phyloP scores from a whole-genome alignment of 2,329 filamentous ascomycete species.

The Penicillium sp. region DNA sequence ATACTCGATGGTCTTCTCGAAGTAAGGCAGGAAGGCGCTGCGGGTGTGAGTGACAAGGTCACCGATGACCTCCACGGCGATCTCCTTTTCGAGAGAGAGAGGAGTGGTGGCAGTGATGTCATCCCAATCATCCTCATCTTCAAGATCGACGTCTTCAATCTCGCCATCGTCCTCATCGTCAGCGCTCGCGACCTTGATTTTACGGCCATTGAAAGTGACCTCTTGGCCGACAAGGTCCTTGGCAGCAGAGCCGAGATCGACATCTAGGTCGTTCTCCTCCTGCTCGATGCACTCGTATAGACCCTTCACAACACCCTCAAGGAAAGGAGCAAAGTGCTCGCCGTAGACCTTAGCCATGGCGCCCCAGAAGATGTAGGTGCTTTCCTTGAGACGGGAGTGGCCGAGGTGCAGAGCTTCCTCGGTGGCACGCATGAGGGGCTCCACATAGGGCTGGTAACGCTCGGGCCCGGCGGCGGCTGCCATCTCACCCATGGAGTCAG shows the following conservation, averaged over 20 bases:
- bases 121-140: slow-evolving; percentile 80
- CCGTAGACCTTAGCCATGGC: slow-evolving; percentile 91
- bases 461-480: slow-evolving; percentile 80
- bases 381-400: slow-evolving; percentile 88
- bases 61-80: slow-evolving; percentile 89
- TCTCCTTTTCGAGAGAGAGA: slow-evolving; percentile 92
- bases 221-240: slow-evolving; percentile 71
- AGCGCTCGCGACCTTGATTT: slow-evolving; percentile 71
- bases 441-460: slow-evolving; percentile 85
- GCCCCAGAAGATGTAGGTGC: slow-evolving; percentile 95
- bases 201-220: slow-evolving; percentile 75
- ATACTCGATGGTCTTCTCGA: slow-evolving; percentile 81
- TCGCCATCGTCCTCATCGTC: slow-evolving; percentile 59
- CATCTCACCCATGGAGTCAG: slow-evolving; percentile 90
- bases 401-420: slow-evolving; percentile 86
- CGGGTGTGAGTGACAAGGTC: slow-evolving; percentile 88
- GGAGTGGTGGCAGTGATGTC: slow-evolving; percentile 81
- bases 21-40: slow-evolving; percentile 73
- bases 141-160: slow-evolving; percentile 62
- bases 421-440: slow-evolving; percentile 84
- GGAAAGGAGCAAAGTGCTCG: slow-evolving; percentile 53
- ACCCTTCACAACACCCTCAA: slow-evolving; percentile 47
- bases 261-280: slow-evolving; percentile 77
- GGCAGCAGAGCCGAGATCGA: slow-evolving; percentile 69
- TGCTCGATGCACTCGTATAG: slow-evolving; percentile 83